Evolutionary conservation across 2,329 filamentous ascomycete species (phyloP).

Genomic region (Penicillium carneum): DNA sequence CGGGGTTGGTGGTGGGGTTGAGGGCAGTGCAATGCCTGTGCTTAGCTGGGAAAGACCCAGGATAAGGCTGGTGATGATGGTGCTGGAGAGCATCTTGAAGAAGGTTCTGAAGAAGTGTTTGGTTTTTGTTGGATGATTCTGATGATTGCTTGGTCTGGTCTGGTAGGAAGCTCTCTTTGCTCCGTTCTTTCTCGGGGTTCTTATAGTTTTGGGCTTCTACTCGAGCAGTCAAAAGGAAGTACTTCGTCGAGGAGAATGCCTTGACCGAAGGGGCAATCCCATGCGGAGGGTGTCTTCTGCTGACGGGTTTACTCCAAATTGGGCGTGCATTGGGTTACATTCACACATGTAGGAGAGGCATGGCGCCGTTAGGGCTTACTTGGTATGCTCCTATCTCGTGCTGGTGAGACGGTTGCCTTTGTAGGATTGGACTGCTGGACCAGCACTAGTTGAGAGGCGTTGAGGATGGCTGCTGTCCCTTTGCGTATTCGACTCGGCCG

Average conservation of each 20-base stretch:
- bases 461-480: too few species aligned
- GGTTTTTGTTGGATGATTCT: background rate
- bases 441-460: background rate
- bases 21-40: background rate
- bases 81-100: background rate
- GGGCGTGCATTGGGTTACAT: background rate
- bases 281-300: background rate
- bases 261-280: background rate
- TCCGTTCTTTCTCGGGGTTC: background rate
- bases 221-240: background rate
- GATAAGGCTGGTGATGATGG: background rate
- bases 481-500: background rate
- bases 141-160: background rate
- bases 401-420: background rate
- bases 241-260: background rate
- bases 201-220: background rate
- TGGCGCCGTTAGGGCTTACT: background rate
- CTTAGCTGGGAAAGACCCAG: constrained; percentile 2
- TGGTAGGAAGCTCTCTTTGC: background rate
- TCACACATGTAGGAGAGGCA: background rate
- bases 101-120: background rate
- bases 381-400: background rate
- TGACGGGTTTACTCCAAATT: background rate
- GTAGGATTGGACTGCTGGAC: background rate
- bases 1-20: background rate